A percentile compares a stretch with the other conserved stretches of the same genome.
phyloP scores from a whole-genome alignment of 148 eudicot species.

The Polygonum aviculare region DNA sequence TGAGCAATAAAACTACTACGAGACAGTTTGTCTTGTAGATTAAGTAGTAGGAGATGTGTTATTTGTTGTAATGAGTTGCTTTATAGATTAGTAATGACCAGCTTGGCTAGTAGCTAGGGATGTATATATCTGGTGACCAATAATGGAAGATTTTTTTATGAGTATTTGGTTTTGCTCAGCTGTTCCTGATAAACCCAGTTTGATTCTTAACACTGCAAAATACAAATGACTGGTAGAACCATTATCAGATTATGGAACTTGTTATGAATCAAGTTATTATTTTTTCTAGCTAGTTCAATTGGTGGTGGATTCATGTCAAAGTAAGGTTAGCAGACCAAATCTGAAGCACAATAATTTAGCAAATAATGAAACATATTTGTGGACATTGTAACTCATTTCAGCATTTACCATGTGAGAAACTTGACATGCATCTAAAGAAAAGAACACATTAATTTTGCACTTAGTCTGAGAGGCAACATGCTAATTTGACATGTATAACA shows the following conservation, averaged over 20 bases:
- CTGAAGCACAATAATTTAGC: too few relatives aligned
- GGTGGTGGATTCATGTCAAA: too few relatives aligned
- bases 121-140: conserved; percentile 3
- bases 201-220: too few relatives aligned
- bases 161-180: neutral
- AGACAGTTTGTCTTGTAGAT: too few relatives aligned
- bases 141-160: neutral
- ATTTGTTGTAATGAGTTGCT: conserved; percentile 8
- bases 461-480: neutral
- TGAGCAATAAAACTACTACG: neutral
- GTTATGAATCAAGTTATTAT: too few relatives aligned
- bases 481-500: conserved; percentile 1
- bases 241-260: too few relatives aligned
- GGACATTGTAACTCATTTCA: too few relatives aligned
- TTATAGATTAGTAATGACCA: conserved; percentile 6
- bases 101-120: conserved; percentile 4
- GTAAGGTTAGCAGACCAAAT: too few relatives aligned
- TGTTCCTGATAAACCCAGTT: neutral
- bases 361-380: too few relatives aligned
- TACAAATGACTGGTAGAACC: too few relatives aligned
- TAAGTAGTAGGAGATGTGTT: neutral
- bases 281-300: too few relatives aligned
- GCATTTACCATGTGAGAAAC: too few relatives aligned
- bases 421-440: neutral
- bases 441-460: neutral